Conservation (phyloP, 2,329 filamentous ascomycete genomes). For the Diaporthe sp. region DNA sequence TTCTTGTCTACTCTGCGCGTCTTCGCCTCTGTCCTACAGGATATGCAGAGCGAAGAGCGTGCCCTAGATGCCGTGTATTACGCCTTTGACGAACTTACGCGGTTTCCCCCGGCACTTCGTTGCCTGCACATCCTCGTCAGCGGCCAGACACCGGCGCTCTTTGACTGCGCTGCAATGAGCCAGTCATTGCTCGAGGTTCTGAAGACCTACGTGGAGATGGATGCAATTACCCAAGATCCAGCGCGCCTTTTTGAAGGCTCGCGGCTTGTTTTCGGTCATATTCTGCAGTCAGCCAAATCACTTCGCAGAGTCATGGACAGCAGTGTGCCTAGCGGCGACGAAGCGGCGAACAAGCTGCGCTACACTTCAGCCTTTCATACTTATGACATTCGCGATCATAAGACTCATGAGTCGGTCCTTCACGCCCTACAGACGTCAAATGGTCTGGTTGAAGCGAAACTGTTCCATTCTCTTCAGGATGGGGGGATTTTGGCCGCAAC, state of each 20-base stretch:
- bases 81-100: constrained; percentile 8
- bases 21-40: constrained; percentile 12
- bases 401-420: constrained; percentile 5
- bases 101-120: constrained; percentile 26
- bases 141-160: not conserved
- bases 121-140: constrained; percentile 17
- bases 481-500: not conserved
- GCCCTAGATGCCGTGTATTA: not conserved
- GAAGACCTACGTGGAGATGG: not conserved
- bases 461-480: not conserved
- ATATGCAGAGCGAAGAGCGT: not conserved
- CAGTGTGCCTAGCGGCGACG: not conserved
- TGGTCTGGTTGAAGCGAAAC: constrained; percentile 11
- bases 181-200: not conserved
- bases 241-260: constrained; percentile 19
- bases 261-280: constrained; percentile 14
- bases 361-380: constrained; percentile 5
- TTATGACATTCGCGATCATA: constrained; percentile 13
- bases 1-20: constrained; percentile 25
- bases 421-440: not conserved
- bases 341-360: not conserved
- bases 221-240: not conserved
- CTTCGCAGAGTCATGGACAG: not conserved
- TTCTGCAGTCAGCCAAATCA: constrained; percentile 24
- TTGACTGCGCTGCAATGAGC: constrained; percentile 26